Conservation (phyloP, 1,284 basidiomycete genomes). For the Malassezia nana region DNA sequence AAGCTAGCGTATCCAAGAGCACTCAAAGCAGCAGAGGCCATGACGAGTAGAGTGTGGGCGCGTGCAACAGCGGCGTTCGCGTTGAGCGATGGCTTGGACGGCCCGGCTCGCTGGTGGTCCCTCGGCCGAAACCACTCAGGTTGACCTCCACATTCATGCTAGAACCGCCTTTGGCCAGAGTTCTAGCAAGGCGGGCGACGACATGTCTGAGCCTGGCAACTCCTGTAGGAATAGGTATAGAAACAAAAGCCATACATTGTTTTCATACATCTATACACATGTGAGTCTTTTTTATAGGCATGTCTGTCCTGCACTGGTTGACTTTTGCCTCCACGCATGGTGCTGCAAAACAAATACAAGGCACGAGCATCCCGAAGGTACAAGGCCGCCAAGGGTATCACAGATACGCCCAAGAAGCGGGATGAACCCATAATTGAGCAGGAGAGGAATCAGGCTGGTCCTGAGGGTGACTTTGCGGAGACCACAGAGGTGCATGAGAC, state of each 20-base stretch:
- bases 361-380: conserved; percentile 41
- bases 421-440: not conserved
- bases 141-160: not conserved
- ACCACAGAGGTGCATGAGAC: not conserved
- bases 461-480: not conserved
- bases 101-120: not conserved
- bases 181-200: no score
- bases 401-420: not conserved
- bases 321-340: conserved; percentile 22
- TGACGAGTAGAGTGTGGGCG: not conserved
- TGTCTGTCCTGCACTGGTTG: not conserved
- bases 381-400: conserved; percentile 14
- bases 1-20: conserved; percentile 44
- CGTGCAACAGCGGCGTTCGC: not conserved
- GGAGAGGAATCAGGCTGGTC: not conserved
- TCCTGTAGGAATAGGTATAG: no score
- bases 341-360: conserved; percentile 47
- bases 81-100: not conserved
- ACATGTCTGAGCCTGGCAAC: no score
- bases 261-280: no score
- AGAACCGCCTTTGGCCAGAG: no score
- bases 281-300: no score
- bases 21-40: conserved; percentile 21
- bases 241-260: no score
- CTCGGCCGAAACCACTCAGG: not conserved